A percentile compares a stretch with the other conserved stretches of the same genome.
Evolutionary conservation across 2,329 filamentous ascomycete species (phyloP).

Genomic region (Aspergillus sclerotialis): DNA sequence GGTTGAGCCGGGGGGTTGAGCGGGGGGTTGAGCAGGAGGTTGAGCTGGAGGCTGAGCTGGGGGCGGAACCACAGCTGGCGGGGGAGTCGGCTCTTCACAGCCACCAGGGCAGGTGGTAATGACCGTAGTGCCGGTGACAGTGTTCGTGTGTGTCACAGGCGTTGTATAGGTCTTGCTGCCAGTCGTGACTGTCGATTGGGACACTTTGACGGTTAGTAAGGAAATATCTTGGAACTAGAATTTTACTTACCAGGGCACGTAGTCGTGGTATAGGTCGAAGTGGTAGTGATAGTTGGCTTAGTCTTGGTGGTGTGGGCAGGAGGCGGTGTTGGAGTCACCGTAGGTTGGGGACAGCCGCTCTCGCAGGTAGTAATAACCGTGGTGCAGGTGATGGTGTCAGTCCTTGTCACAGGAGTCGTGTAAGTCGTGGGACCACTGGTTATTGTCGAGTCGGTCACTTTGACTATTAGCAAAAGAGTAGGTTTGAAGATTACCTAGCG

Average conservation of each 20-base stretch:
- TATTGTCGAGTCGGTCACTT: not conserved
- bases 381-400: not conserved
- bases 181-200: constrained; percentile 15
- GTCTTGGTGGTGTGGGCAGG: not conserved
- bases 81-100: no score
- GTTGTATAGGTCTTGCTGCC: constrained; percentile 14
- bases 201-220: constrained; percentile 12
- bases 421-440: not conserved
- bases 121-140: constrained; percentile 15
- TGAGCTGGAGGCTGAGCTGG: no score
- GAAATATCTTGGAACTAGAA: not conserved
- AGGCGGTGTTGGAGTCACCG: not conserved
- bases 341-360: not conserved
- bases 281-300: not conserved
- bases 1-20: no score
- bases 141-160: constrained; percentile 17
- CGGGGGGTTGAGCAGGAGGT: no score
- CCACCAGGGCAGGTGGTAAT: constrained; percentile 15
- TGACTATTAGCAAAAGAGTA: not conserved
- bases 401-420: not conserved
- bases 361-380: not conserved
- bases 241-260: not conserved
- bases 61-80: no score
- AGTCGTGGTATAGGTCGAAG: not conserved
- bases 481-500: not conserved